phyloP scores from a whole-genome alignment of 2,329 filamentous ascomycete species.

The Cercospora nicotianae region DNA sequence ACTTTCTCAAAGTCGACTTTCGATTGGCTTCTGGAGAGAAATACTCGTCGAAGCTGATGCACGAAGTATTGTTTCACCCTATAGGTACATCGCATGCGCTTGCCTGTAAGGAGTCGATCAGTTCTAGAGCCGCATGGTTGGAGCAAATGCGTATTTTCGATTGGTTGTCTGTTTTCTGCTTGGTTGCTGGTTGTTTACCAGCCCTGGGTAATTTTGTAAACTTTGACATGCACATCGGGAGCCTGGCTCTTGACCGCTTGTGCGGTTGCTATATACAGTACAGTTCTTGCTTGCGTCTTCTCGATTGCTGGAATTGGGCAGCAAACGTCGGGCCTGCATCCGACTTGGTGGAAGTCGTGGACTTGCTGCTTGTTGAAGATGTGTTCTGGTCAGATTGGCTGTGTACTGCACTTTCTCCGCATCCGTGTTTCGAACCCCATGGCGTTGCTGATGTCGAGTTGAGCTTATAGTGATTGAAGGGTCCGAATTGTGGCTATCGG shows the following conservation, averaged over 20 bases:
- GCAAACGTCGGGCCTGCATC: background rate
- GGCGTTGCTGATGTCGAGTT: background rate
- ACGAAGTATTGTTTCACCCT: background rate
- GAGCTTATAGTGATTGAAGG: background rate
- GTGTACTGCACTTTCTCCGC: background rate
- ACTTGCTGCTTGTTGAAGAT: background rate
- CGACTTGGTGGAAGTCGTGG: background rate
- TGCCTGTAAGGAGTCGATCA: background rate
- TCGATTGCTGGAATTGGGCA: background rate
- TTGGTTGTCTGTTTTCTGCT: background rate
- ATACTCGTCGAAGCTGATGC: background rate
- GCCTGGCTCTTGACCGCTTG: background rate
- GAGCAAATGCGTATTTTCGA: background rate
- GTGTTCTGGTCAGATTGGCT: background rate
- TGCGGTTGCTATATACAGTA: background rate
- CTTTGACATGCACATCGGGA: background rate
- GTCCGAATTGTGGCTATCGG: background rate
- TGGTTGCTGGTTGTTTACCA: constrained; percentile 1
- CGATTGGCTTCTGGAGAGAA: background rate
- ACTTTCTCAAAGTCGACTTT: background rate
- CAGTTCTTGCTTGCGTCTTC: background rate
- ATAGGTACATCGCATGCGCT: background rate
- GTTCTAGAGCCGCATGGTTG: background rate
- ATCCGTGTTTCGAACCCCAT: background rate
- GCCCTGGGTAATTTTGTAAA: background rate